Conservation (phyloP, 495 filamentous ascomycete genomes). For the Penicillium coffeae region DNA sequence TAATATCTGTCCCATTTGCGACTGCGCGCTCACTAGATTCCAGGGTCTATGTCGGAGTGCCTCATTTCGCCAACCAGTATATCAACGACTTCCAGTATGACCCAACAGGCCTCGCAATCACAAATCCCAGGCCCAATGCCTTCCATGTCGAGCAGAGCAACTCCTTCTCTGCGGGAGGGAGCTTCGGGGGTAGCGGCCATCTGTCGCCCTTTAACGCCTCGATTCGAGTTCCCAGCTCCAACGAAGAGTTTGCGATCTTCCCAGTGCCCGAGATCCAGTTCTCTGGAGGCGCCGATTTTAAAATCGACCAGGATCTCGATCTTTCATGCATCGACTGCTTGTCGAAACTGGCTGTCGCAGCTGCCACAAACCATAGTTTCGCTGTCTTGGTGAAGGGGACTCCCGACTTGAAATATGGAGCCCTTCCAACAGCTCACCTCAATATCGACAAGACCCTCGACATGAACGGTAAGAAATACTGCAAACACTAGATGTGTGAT, state of each 20-base stretch:
- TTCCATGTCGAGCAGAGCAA: slow-evolving; percentile 23
- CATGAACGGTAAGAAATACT: slow-evolving; percentile 12
- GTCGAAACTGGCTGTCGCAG: slow-evolving; percentile 17
- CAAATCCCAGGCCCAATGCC: slow-evolving; percentile 16
- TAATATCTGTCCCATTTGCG: background rate
- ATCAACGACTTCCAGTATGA: slow-evolving; percentile 28
- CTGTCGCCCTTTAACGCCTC: slow-evolving; percentile 26
- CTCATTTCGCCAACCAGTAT: slow-evolving; percentile 25
- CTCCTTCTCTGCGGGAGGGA: slow-evolving; percentile 18
- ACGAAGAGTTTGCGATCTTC: slow-evolving; percentile 20
- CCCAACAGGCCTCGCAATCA: slow-evolving; percentile 20
- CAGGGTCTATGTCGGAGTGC: slow-evolving; percentile 26
- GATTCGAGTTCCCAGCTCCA: slow-evolving; percentile 8
- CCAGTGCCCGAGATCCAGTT: slow-evolving; percentile 22
- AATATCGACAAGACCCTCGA: slow-evolving; percentile 28
- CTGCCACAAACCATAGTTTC: slow-evolving; percentile 23
- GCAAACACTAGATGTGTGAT: no score
- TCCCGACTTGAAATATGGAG: slow-evolving; percentile 19
- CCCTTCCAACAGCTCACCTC: slow-evolving; percentile 25
- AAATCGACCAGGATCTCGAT: slow-evolving; percentile 28
- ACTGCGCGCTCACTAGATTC: background rate
- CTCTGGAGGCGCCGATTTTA: slow-evolving; percentile 7
- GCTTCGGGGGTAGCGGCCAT: slow-evolving; percentile 25
- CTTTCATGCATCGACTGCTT: slow-evolving; percentile 28
- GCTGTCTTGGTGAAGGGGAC: slow-evolving; percentile 19